Percentiles rank a stretch among this genome's conserved stretches.
phyloP scores from a whole-genome alignment of 1,284 basidiomycete species.

The Cystobasidium slooffiae region DNA sequence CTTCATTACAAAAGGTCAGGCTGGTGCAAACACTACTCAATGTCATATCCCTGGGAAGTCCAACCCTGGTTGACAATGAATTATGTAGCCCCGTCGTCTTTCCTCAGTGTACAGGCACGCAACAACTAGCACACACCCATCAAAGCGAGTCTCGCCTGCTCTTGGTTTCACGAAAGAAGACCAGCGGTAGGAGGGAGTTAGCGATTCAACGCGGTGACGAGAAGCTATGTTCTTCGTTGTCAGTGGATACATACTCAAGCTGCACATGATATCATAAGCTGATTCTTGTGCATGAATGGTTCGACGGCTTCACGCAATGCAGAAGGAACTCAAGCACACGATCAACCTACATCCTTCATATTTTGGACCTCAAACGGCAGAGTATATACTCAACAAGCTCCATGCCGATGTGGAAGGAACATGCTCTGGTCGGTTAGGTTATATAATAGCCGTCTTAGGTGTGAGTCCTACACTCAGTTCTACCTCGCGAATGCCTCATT shows the following conservation, averaged over 20 bases:
- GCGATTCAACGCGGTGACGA: background rate
- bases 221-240: constrained; percentile 44
- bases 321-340: constrained; percentile 94
- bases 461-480: constrained; percentile 50
- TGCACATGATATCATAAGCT: background rate
- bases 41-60: too few relatives aligned
- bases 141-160: too few relatives aligned
- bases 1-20: background rate
- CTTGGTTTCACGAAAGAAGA: too few relatives aligned
- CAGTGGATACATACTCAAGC: background rate
- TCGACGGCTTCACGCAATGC: constrained; percentile 43
- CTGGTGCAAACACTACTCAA: background rate
- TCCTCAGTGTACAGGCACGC: too few relatives aligned
- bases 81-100: too few relatives aligned
- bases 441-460: constrained; percentile 93
- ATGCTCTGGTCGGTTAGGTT: constrained; percentile 92
- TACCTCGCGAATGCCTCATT: background rate
- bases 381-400: constrained; percentile 88
- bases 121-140: too few relatives aligned
- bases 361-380: constrained; percentile 93
- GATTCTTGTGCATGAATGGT: background rate
- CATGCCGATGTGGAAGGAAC: constrained; percentile 97
- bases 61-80: too few relatives aligned
- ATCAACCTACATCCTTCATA: constrained; percentile 97
- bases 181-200: background rate